Evolutionary conservation across 257 asterid species (phyloP).

Genomic region (Cynanchum wilfordii): DNA sequence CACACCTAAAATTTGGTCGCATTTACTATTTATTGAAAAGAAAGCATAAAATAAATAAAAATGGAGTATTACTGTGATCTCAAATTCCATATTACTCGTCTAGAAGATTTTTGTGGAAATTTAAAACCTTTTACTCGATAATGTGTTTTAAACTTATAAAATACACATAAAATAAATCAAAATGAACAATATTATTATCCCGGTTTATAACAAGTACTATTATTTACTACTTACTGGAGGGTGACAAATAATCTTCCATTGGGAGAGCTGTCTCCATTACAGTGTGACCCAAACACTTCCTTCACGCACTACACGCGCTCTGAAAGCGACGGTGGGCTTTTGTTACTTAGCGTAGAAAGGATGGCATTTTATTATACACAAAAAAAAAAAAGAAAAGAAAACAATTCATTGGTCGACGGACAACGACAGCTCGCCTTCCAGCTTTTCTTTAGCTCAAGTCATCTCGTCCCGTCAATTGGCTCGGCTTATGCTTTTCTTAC

Average conservation of each 20-base stretch:
- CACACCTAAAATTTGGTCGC: not conserved
- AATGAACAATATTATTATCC: too few species aligned
- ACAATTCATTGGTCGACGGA: slow-evolving; percentile 6
- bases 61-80: too few species aligned
- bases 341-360: slow-evolving; percentile 29
- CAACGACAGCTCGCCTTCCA: slow-evolving; percentile 27
- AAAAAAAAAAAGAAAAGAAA: not conserved
- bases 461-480: not conserved
- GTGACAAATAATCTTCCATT: slow-evolving; percentile 22
- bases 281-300: not conserved
- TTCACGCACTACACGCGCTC: slow-evolving; percentile 36
- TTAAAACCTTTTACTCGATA: too few species aligned
- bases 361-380: slow-evolving; percentile 14
- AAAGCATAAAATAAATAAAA: too few species aligned
- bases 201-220: too few species aligned
- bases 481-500: not conserved
- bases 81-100: too few species aligned
- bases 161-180: too few species aligned
- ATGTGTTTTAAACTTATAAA: too few species aligned
- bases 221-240: slow-evolving; percentile 10
- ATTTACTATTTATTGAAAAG: too few species aligned
- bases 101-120: too few species aligned
- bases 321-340: slow-evolving; percentile 24
- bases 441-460: slow-evolving; percentile 9
- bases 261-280: slow-evolving; percentile 20